Evolutionary conservation across 1,139 yeast species (phyloP), one percentile per base, ranked within the genome.

Genomic region (Suhomyces anneliseae): DNA sequence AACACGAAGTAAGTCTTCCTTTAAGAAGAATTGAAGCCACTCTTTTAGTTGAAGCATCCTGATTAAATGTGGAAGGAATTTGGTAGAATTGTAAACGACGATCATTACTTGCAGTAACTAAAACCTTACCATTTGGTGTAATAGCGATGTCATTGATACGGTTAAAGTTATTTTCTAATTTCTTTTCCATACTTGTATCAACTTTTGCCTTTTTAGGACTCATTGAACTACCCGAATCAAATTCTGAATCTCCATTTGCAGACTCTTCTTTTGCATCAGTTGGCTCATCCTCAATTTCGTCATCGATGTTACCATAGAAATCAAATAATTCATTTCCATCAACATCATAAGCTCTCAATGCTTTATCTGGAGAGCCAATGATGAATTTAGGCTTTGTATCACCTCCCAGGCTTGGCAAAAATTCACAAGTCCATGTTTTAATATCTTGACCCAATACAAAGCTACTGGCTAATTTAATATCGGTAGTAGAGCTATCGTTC

Each of bases 321-420:
- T 75, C 79, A 56, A 72, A 72, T 10, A 74, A 53, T 49, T 74
- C 78, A 4, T 54, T 56, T 6, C 80, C 79, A 24, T 68, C 64
- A 26, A 79, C 58, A 54, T 83, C 81, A 69, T 79, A 87, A 11
- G 87, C 76, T 33, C 81, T 78, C 48, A 90, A 77, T 42, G 81
- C 83, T 53, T 83, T 83, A 61, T 89, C 97, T 0, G 92, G 90
- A 1, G 93, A 83, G 0, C 95, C 95, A 19, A 87, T 73, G 9
- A 89, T 74, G 52, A 88, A 85, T 48, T 76, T 78, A 24, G 83
- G 79, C 2, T 54, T 48, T 9, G 50, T 8, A 36, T 45, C 70
- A 65, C 19, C 41, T 11, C 37, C 46, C 10, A 42, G 46, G 27
- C 46, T 45, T 1, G 89, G 90, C 38, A 86, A 67, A 82, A 95